phyloP scores from a whole-genome alignment of 2,329 filamentous ascomycete species.

The Clarireedia hainanense region DNA sequence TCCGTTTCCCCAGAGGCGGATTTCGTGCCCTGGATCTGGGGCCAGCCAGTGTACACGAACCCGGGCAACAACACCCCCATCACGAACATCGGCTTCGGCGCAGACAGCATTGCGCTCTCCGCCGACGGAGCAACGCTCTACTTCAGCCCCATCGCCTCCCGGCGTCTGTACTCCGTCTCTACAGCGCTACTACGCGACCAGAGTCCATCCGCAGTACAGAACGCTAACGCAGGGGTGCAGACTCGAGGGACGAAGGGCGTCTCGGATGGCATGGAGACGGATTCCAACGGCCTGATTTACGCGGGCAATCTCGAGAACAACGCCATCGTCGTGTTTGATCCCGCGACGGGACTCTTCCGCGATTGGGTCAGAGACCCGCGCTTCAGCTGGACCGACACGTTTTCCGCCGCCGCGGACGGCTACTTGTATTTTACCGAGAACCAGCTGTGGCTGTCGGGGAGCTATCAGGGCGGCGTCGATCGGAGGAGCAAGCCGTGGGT shows the following conservation, averaged over 20 bases:
- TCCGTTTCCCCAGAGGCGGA: neutral
- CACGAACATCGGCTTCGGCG: neutral
- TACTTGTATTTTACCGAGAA: neutral
- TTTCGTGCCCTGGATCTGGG: neutral
- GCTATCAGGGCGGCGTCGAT: neutral
- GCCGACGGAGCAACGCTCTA: neutral
- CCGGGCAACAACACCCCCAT: neutral
- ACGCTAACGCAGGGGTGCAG: neutral
- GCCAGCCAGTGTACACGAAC: neutral
- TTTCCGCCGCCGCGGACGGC: neutral
- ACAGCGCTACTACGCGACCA: neutral
- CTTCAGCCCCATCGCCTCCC: neutral
- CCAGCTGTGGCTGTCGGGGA: neutral
- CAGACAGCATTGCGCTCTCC: neutral
- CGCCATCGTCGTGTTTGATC: neutral
- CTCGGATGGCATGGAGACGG: neutral
- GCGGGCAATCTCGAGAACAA: neutral
- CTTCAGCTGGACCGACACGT: neutral
- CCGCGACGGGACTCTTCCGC: neutral
- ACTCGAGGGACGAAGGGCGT: neutral
- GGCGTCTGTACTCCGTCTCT: neutral
- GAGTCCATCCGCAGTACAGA: neutral
- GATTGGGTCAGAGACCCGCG: neutral
- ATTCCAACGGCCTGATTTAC: neutral
- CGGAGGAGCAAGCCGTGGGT: neutral